Evolutionary conservation across 2,329 filamentous ascomycete species (phyloP), one percentile per base, ranked within the genome.

Genomic region (Monilinia fructigena): DNA sequence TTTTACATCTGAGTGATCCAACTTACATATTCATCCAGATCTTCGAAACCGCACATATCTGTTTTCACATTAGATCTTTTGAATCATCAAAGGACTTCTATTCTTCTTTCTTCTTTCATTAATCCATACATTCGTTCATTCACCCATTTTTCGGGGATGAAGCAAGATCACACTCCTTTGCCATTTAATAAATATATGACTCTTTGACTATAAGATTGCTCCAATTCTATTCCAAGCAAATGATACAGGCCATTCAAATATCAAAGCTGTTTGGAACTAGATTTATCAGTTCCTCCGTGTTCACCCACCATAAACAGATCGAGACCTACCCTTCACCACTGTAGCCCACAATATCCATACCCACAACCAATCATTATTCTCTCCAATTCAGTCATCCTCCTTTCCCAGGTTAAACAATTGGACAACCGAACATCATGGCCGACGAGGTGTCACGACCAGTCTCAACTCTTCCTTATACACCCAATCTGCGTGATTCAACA

Each of bases 381-480:
- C 45, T 23, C 48, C 45, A 60, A 48, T 60, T 60, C 58, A 60
- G 20, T 23, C 20, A 3, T 11, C 10, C 8, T 18, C 45, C 28
- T 23, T 26, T 35, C 4, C 28, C 31, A 48, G 56, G 18, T 20
- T 20, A 11, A 38, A 18, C 20, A 23, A 50, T 38, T 60, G 18
- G 45, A 60, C 56, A 60, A 60, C 45, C 45, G 58, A 38, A 38
- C 58, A 60, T 50, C 58, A 60, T 60, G 58, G 58, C 28, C 58
- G 58, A 60, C 3, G 58, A 60, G 60, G 48, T 23, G 20, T 48
- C 61, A 63, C 38, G 61, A 48, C 5, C 52, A 18, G 23, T 20
- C 38, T 64, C 62, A 58, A 64, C 62, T 58, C 62, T 64, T 48
- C 14, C 62, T 64, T 42, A 64, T 20, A 38, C 42, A 20, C 28